Evolutionary conservation across 768 basidiomycete genomes (phyloP).

Genomic region (Boletus reticulatus): DNA sequence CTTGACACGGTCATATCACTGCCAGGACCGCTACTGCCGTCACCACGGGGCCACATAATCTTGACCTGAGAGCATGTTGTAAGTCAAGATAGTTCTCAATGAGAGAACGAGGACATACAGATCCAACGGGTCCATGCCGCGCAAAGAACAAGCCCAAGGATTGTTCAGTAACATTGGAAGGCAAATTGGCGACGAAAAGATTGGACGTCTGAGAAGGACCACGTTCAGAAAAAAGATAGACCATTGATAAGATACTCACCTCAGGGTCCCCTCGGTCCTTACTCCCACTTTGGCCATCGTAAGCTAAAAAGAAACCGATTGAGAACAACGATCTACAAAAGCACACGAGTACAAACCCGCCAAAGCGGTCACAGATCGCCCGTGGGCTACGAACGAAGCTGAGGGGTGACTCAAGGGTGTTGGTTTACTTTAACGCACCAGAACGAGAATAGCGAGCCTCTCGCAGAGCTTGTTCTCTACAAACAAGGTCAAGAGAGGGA

Average conservation of each 20-base stretch:
- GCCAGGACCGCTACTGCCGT: slow-evolving; percentile 63
- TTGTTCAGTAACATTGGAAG: slow-evolving; percentile 82
- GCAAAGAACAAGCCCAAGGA: slow-evolving; percentile 90
- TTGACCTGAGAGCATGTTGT: slow-evolving; percentile 60
- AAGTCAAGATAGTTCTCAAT: neutral
- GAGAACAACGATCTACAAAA: neutral
- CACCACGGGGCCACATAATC: slow-evolving; percentile 98
- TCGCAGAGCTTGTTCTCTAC: slow-evolving; percentile 90
- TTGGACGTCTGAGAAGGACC: slow-evolving; percentile 73
- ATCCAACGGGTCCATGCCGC: slow-evolving; percentile 87
- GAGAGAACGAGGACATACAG: slow-evolving; percentile 47
- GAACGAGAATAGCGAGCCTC: slow-evolving; percentile 80
- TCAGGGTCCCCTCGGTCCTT: slow-evolving; percentile 87
- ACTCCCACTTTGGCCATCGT: slow-evolving; percentile 88
- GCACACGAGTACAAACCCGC: slow-evolving; percentile 56
- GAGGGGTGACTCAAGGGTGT: neutral
- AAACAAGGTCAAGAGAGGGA: slow-evolving; percentile 1
- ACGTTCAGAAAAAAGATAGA: slow-evolving; percentile 1
- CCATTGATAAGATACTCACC: slow-evolving; percentile 40
- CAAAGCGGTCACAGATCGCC: slow-evolving; percentile 84
- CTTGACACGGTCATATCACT: slow-evolving; percentile 74
- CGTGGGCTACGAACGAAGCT: slow-evolving; percentile 41
- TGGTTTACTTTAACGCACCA: slow-evolving; percentile 38
- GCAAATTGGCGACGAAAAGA: slow-evolving; percentile 92
- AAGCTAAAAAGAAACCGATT: slow-evolving; percentile 45